Base-by-base conservation (phyloP, 495 filamentous ascomycete genomes). In the Mytilinidion resinicola region DNA sequence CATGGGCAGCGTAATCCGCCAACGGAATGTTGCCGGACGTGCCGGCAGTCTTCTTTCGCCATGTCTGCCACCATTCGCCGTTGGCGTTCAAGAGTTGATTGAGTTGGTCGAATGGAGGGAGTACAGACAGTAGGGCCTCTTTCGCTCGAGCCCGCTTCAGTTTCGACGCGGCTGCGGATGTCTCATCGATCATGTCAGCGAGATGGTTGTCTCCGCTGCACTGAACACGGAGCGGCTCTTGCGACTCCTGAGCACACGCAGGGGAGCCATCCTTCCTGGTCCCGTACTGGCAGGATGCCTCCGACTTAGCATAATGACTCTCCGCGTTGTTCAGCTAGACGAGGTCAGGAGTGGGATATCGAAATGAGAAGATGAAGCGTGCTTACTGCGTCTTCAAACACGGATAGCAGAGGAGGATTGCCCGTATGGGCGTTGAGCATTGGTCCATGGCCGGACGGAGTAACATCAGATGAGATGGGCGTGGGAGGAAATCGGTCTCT, bases 311-410 rank as follows among this genome's bases (percentile, higher is more conserved):
- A 30, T 49, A 49, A 10, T 49, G 46, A 25, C 46, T 49, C 17
- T 66, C 59, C 7, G 55, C 59, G 47, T 62, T 59, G 19, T 66
- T 66, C 44, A 66, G 63, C 63, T 65, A 30, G 8, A 51, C 59
- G 36, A 54, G 53, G 35, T 51, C n/a, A 41, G 5, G 17, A 48
- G 33, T 14, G 15, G 15, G 14, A 49, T 8, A 9, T 1, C 17
- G 7, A 41, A n/a, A 38, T 37, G 1, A 3, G 43, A 19, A 38
- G 37, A 25, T 25, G 9, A 17, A 35, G 6, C 19, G 1, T 51
- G 56, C 63, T n/a, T 62, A 65, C 63, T 35, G 61, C 64, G 53
- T 67, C 60, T 36, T 67, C 64, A 35, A 67, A 55, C n/a, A 61
- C 60, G 21, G 64, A 67, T 10, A 67, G 50, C 14, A 67, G 47